Conservation (phyloP, 1,284 basidiomycete species). For the Cutaneotrichosporon sp. region DNA sequence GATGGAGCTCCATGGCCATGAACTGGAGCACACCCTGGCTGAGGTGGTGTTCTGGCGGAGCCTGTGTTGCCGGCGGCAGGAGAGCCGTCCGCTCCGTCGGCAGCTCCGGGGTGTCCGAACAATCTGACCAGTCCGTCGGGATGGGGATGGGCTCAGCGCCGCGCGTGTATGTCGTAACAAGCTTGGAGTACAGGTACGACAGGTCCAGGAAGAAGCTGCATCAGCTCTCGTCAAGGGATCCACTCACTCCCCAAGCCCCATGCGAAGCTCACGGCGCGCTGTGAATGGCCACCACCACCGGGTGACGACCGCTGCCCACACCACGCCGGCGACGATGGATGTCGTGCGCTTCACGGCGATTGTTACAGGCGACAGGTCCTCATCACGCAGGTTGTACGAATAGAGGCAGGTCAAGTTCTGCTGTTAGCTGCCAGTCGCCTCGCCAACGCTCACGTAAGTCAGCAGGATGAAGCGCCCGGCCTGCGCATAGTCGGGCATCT, state of each 20-base stretch:
- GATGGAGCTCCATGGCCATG: slow-evolving; percentile 92
- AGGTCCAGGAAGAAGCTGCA: slow-evolving; percentile 53
- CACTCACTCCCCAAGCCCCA: slow-evolving; percentile 79
- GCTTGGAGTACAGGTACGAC: slow-evolving; percentile 54
- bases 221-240: neutral
- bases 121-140: neutral
- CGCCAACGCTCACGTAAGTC: slow-evolving; percentile 53
- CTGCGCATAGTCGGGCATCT: slow-evolving; percentile 71
- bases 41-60: slow-evolving; percentile 35
- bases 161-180: slow-evolving; percentile 45
- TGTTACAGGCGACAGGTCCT: slow-evolving; percentile 67
- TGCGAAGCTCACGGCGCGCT: slow-evolving; percentile 80
- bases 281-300: slow-evolving; percentile 94
- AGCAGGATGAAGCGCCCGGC: slow-evolving; percentile 84
- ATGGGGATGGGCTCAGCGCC: slow-evolving; percentile 23
- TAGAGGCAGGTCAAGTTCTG: slow-evolving; percentile 91
- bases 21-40: slow-evolving; percentile 66
- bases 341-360: slow-evolving; percentile 76
- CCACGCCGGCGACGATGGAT: slow-evolving; percentile 81
- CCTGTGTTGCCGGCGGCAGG: slow-evolving; percentile 7
- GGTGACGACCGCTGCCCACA: slow-evolving; percentile 86
- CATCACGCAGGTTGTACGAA: slow-evolving; percentile 79
- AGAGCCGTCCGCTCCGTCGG: slow-evolving; percentile 15
- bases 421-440: slow-evolving; percentile 15
- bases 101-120: neutral